Base-by-base conservation (phyloP, 805 yeast genomes). In the Metschnikowia gelsemii region DNA sequence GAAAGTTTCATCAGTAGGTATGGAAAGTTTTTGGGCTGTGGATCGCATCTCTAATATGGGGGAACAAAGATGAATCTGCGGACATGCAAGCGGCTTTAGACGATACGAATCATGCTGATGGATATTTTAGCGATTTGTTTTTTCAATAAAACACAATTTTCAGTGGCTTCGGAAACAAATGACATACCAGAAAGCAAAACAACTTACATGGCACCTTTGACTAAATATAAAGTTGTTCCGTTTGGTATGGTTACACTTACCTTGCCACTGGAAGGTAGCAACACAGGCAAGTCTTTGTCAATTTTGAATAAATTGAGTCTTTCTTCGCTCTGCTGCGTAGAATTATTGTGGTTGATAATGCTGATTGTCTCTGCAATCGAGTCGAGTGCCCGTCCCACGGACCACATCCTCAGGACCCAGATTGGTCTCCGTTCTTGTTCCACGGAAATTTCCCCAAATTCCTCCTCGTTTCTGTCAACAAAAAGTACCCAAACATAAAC, bases 351-450 rank as follows among this genome's bases (percentile, higher is more conserved):
- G 55, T 80, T 80, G 37, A 60, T 60, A 11, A 81, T 70, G 40
- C 64, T 68, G 42, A 78, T 57, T 27, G 62, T 53, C 21, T 70
- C 73, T 7, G 83, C 73, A 5, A 75, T 67, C 18, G 70, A 66
- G 55, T 80, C 87, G 24, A 81, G 56, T 13, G 78, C 72, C 40
- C 79, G 60, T 1, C 87, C 87, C 23, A 79, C 72, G 0, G 80
- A 76, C 84, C 84, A 80, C 21, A 68, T 61, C 42, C 70, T 75
- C 13, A 78, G 76, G 11, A 79, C 71, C 56, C 55, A 81, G 14
- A 78, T 53, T 1, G 73, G 65, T 14, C 53, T 56, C 27, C 61
- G 45, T 38, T 57, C 63, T 22, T 53, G 54, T 8, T 56, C 62
- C 5, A 54, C 50, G 40, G 63, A 56, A 13, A 65, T 55, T 3